Conservation (phyloP, 73 alveolate genomes). For the Paramecium primaurelia region DNA sequence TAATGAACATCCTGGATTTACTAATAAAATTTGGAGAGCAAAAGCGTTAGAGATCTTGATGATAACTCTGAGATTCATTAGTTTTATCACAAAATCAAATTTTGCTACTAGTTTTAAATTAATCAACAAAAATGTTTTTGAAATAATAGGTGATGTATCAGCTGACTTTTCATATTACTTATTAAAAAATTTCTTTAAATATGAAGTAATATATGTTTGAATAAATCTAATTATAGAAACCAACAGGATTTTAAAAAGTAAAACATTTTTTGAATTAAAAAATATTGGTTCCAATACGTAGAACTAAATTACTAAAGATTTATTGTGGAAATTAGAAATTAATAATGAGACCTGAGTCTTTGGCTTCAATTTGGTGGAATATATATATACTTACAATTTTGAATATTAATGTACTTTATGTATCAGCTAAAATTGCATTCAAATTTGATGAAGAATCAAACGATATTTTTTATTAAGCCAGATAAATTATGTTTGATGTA, state of each 20-base stretch:
- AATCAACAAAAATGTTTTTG: neutral
- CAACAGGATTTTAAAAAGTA: neutral
- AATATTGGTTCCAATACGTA: neutral
- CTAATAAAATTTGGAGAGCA: neutral
- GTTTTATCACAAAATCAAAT: conserved; percentile 37
- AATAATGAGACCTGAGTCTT: conserved; percentile 31
- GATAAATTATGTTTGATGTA: neutral
- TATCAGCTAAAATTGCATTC: conserved; percentile 15
- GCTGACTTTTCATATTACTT: neutral
- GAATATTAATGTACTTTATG: conserved; percentile 3
- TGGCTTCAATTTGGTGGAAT: conserved; percentile 14
- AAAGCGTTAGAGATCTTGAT: neutral
- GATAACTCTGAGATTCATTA: neutral
- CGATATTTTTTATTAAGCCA: neutral
- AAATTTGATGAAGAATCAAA: neutral
- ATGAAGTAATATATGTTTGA: neutral
- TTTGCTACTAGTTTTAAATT: conserved; percentile 31
- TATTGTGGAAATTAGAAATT: neutral
- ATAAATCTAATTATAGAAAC: neutral
- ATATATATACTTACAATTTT: neutral
- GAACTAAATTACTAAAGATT: neutral
- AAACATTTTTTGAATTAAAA: neutral
- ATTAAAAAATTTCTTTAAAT: neutral
- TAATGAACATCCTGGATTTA: neutral
- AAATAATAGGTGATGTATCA: conserved; percentile 20